These are phyloP conservation scores for Pythium dissotocum DNA, from an alignment of 352 stramenopile genomes.

Conservation along the genomic window DNA sequence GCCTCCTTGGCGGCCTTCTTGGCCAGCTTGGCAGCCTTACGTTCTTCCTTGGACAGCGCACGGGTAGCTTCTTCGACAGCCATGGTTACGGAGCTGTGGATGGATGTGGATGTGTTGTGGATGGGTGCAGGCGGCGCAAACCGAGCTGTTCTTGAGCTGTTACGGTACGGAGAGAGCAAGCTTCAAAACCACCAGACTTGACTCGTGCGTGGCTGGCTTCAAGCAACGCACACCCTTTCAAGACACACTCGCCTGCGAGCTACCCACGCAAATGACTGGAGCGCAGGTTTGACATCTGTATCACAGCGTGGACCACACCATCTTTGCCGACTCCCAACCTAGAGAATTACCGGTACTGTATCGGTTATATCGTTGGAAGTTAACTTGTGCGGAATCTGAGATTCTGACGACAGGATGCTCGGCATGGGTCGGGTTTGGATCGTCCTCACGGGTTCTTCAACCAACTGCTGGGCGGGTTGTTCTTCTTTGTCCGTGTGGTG, in stretches of 20 bases:
- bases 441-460: not conserved
- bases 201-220: slow-evolving; percentile 14
- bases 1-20: slow-evolving; percentile 51
- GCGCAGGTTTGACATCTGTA: slow-evolving; percentile 7
- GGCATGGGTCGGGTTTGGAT: not conserved
- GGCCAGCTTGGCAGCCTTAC: slow-evolving; percentile 58
- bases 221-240: slow-evolving; percentile 24
- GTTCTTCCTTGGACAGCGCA: slow-evolving; percentile 54
- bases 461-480: slow-evolving; percentile 1
- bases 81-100: slow-evolving; percentile 26
- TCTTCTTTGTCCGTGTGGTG: slow-evolving; percentile 13
- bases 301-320: slow-evolving; percentile 26
- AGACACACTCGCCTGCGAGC: slow-evolving; percentile 8
- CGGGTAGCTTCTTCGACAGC: slow-evolving; percentile 37
- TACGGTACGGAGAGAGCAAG: not conserved
- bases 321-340: not conserved
- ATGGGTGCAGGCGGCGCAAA: slow-evolving; percentile 8
- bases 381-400: not conserved
- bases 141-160: not conserved
- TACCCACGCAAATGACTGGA: slow-evolving; percentile 29
- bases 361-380: not conserved
- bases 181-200: slow-evolving; percentile 10
- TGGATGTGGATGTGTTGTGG: slow-evolving; percentile 13
- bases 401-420: not conserved
- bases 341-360: slow-evolving; percentile 6